Percentiles rank a stretch among this genome's conserved stretches.
Evolutionary conservation across 192 early-diverging fungal species (phyloP).

Genomic region (Rhizophlyctis rosea): DNA sequence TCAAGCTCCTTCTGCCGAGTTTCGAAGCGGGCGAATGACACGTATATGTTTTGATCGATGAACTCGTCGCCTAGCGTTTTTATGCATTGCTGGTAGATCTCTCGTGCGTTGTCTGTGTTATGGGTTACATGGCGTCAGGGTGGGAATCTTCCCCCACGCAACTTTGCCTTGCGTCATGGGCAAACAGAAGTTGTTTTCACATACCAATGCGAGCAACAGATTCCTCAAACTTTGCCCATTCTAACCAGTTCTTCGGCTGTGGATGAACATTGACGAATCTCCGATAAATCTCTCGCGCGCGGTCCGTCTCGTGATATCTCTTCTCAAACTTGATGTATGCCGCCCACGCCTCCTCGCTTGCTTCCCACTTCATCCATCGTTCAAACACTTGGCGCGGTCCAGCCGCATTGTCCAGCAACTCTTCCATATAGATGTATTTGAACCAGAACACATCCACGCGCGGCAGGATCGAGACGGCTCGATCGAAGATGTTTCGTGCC

Average conservation of each 20-base stretch:
- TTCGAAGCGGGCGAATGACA: conserved; percentile 97
- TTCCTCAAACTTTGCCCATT: conserved; percentile 96
- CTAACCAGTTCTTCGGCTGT: conserved; percentile 92
- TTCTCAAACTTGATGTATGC: conserved; percentile 94
- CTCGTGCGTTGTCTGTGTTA: conserved; percentile 65
- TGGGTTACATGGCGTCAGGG: conserved; percentile 2
- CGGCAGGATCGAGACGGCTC: conserved; percentile 84
- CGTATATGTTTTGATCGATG: conserved; percentile 90
- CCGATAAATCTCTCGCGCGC: conserved; percentile 76
- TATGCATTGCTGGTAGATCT: conserved; percentile 85
- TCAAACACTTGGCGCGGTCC: conserved; percentile 93
- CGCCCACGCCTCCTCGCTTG: conserved; percentile 85
- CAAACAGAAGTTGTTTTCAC: no score
- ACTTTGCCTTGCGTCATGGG: no score
- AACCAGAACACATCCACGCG: conserved; percentile 68
- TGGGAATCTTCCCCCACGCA: not conserved
- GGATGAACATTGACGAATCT: conserved; percentile 88
- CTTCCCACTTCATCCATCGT: conserved; percentile 99
- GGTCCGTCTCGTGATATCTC: conserved; percentile 75
- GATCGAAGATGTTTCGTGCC: conserved; percentile 93
- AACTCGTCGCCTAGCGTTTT: conserved; percentile 83
- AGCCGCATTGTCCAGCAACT: conserved; percentile 84
- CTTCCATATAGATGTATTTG: conserved; percentile 99
- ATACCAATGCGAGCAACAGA: conserved; percentile 66
- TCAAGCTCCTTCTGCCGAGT: conserved; percentile 86